A percentile compares a stretch with the other conserved stretches of the same genome.
Evolutionary conservation across 1,139 yeast species (phyloP).

Genomic region (Suhomyces panamericanus): DNA sequence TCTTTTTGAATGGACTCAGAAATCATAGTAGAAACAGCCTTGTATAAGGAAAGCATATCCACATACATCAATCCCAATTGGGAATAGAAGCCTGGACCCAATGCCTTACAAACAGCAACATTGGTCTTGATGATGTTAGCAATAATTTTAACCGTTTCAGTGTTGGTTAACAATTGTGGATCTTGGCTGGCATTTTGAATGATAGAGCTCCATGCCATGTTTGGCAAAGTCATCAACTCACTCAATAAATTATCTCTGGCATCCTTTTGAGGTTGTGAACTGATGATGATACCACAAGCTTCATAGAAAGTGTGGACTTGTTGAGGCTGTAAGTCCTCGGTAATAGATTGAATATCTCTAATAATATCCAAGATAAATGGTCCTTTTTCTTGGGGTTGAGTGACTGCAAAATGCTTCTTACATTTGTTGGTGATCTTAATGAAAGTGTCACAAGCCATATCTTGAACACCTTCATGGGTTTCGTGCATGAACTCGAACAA

Average conservation of each 20-base stretch:
- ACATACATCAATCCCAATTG: slow-evolving; percentile 85
- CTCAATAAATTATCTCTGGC: slow-evolving; percentile 70
- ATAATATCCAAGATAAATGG: slow-evolving; percentile 93
- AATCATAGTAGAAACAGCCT: slow-evolving; percentile 88
- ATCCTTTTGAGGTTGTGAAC: slow-evolving; percentile 70
- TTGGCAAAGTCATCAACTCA: slow-evolving; percentile 88
- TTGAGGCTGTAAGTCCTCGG: slow-evolving; percentile 92
- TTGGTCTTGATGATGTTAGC: slow-evolving; percentile 94
- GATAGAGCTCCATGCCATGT: slow-evolving; percentile 91
- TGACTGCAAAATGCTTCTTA: slow-evolving; percentile 89
- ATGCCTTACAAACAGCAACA: slow-evolving; percentile 87
- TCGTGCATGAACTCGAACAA: slow-evolving; percentile 98
- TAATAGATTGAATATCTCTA: slow-evolving; percentile 75
- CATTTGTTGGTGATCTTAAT: slow-evolving; percentile 94
- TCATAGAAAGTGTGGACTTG: slow-evolving; percentile 97
- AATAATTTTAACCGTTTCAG: slow-evolving; percentile 88
- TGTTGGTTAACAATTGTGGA: slow-evolving; percentile 76
- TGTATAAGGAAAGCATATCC: slow-evolving; percentile 86
- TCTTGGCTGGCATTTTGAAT: slow-evolving; percentile 86
- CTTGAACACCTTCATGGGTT: slow-evolving; percentile 99
- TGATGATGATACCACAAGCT: slow-evolving; percentile 92
- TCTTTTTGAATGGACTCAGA: slow-evolving; percentile 76
- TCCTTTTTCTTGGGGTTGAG: slow-evolving; percentile 82
- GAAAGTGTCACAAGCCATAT: slow-evolving; percentile 99
- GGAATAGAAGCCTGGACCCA: slow-evolving; percentile 89